These are phyloP conservation scores for Flaveria ramosissima DNA, from an alignment of 129 eudicot species.

Conservation along the genomic window DNA sequence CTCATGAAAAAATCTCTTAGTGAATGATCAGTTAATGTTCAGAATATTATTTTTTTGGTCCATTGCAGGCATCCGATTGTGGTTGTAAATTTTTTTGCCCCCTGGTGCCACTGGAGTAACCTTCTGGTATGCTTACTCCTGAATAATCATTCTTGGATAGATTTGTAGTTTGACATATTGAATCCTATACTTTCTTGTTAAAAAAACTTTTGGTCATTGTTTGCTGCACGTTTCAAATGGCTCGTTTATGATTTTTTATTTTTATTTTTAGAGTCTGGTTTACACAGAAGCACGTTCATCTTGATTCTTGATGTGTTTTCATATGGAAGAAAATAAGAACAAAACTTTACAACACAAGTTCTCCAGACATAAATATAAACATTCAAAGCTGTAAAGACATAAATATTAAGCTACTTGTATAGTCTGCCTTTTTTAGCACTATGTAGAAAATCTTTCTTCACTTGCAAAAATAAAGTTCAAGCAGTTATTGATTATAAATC, in stretches of 20 bases:
- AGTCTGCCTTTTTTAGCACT: neutral
- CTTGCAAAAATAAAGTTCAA: neutral
- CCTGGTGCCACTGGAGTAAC: conserved; percentile 95
- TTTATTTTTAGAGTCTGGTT: neutral
- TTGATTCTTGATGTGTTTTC: neutral
- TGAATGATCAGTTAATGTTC: neutral
- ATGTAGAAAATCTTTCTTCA: neutral
- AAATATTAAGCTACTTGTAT: neutral
- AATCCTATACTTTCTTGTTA: neutral
- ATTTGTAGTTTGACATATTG: neutral
- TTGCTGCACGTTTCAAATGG: neutral
- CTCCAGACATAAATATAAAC: neutral
- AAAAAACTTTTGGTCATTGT: neutral
- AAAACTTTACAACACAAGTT: neutral
- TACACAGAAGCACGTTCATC: neutral
- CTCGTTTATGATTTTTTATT: neutral
- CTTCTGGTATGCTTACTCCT: conserved; percentile 53
- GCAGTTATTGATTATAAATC: neutral
- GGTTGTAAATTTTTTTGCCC: conserved; percentile 88
- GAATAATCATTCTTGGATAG: neutral
- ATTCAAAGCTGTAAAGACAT: neutral
- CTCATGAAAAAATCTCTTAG: neutral
- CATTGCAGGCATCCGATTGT: conserved; percentile 68
- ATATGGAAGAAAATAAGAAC: neutral
- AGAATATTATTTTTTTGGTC: conserved; percentile 15